A percentile compares a stretch with the other conserved stretches of the same genome.
Evolutionary conservation across 129 eudicot genomes (phyloP).

Genomic region (Pulicaria dysenterica): DNA sequence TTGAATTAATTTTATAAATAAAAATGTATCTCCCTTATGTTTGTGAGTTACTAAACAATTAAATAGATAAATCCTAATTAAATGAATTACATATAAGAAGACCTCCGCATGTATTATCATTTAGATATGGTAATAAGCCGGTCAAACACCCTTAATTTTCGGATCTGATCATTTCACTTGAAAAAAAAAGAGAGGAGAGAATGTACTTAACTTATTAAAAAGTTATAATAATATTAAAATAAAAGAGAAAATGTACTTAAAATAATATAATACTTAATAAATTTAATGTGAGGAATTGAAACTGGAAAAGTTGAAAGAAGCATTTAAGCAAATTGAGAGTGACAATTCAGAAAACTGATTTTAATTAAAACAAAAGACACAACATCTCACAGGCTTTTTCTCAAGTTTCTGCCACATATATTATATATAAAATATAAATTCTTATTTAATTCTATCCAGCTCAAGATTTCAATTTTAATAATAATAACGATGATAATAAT

Average conservation of each 20-base stretch:
- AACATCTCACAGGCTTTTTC: constrained; percentile 38
- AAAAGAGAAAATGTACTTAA: constrained; percentile 13
- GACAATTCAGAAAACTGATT: constrained; percentile 36
- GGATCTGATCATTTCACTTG: not conserved
- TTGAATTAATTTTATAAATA: too few relatives aligned
- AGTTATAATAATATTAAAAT: not conserved
- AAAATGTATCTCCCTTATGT: too few relatives aligned
- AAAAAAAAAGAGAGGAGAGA: not conserved
- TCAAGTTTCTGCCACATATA: not conserved
- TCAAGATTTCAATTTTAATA: too few relatives aligned
- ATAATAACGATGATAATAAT: too few relatives aligned
- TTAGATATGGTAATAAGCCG: not conserved
- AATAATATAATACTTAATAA: not conserved
- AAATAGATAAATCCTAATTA: too few relatives aligned
- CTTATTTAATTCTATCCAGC: not conserved
- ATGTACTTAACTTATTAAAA: not conserved
- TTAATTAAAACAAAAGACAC: constrained; percentile 23
- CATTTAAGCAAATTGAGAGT: constrained; percentile 37
- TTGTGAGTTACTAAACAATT: too few relatives aligned
- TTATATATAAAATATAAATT: not conserved
- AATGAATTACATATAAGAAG: too few relatives aligned
- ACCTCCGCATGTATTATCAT: too few relatives aligned
- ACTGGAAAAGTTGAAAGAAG: constrained; percentile 14
- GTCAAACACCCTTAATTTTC: not conserved
- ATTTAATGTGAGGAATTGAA: not conserved